Evolutionary conservation across 768 basidiomycete species (phyloP).

Genomic region (Phlebiopsis gigantea): DNA sequence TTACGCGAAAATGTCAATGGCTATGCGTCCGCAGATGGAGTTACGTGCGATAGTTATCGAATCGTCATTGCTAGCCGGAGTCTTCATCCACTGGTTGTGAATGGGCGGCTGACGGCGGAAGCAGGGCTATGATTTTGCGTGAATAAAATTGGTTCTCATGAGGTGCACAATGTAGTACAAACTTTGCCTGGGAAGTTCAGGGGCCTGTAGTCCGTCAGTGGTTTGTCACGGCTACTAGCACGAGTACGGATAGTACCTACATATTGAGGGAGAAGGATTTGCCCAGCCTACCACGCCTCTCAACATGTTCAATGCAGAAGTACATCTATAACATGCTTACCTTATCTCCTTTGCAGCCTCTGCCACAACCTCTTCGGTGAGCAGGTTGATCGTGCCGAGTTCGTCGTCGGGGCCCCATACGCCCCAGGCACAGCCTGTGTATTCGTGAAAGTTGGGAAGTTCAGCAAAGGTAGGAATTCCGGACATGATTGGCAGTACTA

Average conservation of each 20-base stretch:
- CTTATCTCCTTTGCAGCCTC: slow-evolving; percentile 50
- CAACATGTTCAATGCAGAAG: slow-evolving; percentile 63
- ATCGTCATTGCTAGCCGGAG: slow-evolving; percentile 19
- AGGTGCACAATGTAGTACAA: not conserved
- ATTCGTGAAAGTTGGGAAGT: slow-evolving; percentile 35
- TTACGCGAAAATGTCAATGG: slow-evolving; percentile 6
- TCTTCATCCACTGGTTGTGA: slow-evolving; percentile 34
- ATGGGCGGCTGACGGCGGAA: slow-evolving; percentile 52
- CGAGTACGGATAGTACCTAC: not conserved
- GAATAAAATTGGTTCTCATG: not conserved
- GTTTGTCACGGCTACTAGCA: not conserved
- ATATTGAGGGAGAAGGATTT: not conserved
- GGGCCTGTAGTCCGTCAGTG: slow-evolving; percentile 37
- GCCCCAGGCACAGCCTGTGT: slow-evolving; percentile 60
- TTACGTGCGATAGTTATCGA: slow-evolving; percentile 19
- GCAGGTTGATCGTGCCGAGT: slow-evolving; percentile 60
- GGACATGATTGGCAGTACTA: slow-evolving; percentile 4
- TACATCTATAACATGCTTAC: slow-evolving; percentile 49
- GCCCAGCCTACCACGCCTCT: slow-evolving; percentile 17
- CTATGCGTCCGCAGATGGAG: not conserved
- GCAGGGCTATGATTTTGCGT: slow-evolving; percentile 39
- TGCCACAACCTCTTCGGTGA: slow-evolving; percentile 60
- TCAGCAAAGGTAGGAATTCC: slow-evolving; percentile 42
- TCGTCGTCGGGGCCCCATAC: slow-evolving; percentile 64
- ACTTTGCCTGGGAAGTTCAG: slow-evolving; percentile 65